These are phyloP conservation scores for Exsudoporus frostii DNA, from an alignment of 768 basidiomycete species.

Conservation along the genomic window DNA sequence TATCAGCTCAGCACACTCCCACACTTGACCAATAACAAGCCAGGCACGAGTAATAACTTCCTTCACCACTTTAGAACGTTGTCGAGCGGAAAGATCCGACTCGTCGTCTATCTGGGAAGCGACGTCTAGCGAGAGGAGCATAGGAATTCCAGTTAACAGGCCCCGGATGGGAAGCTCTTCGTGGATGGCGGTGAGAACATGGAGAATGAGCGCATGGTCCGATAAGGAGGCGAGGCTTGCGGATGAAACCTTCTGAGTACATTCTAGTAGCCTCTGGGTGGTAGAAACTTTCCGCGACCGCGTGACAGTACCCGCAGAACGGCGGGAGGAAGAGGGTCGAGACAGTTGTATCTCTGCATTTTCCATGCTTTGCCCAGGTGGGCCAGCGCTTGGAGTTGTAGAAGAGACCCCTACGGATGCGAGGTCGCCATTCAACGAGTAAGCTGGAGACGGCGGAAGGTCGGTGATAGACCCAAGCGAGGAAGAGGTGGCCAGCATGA, in stretches of 20 bases:
- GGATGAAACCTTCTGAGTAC: slow-evolving; percentile 38
- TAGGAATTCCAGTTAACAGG: slow-evolving; percentile 75
- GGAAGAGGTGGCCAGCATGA: slow-evolving; percentile 71
- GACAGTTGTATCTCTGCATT: slow-evolving; percentile 26
- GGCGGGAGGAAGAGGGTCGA: slow-evolving; percentile 40
- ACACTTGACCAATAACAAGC: slow-evolving; percentile 65
- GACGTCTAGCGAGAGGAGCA: slow-evolving; percentile 73
- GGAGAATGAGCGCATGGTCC: slow-evolving; percentile 72
- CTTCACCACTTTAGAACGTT: slow-evolving; percentile 53
- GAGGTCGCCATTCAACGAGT: slow-evolving; percentile 32
- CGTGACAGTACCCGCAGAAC: slow-evolving; percentile 46
- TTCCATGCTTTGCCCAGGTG: slow-evolving; percentile 19
- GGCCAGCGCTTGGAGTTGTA: slow-evolving; percentile 33
- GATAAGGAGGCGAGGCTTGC: slow-evolving; percentile 57
- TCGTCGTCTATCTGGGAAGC: slow-evolving; percentile 44
- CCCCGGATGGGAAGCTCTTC: slow-evolving; percentile 72
- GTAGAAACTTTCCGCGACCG: slow-evolving; percentile 58
- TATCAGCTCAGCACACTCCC: slow-evolving; percentile 59
- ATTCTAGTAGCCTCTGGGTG: slow-evolving; percentile 50
- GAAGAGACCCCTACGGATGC: slow-evolving; percentile 27
- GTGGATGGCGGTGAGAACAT: slow-evolving; percentile 65
- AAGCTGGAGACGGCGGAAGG: slow-evolving; percentile 41
- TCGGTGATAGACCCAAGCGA: slow-evolving; percentile 49
- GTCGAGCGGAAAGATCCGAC: slow-evolving; percentile 36
- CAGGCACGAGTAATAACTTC: slow-evolving; percentile 65